A percentile compares a stretch with the other conserved stretches of the same genome.
Evolutionary conservation across 2,329 filamentous ascomycete genomes (phyloP).

Genomic region (Cladophialophora carrionii): DNA sequence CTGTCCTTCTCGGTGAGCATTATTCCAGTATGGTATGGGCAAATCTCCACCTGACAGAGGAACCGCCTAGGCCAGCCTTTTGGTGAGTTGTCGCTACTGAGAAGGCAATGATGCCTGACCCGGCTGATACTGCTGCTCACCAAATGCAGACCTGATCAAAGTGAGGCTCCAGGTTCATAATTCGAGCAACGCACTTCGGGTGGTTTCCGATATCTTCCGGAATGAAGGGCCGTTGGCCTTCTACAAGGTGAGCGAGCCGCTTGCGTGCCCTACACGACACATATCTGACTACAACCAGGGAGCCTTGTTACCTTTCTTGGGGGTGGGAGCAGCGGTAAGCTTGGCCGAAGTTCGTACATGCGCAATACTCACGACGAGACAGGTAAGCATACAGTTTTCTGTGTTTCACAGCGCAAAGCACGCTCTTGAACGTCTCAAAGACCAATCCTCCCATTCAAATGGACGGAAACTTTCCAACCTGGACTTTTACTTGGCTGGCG

Average conservation of each 20-base stretch:
- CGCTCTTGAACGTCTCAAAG: slow-evolving; percentile 2
- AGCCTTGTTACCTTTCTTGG: slow-evolving; percentile 8
- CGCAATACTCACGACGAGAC: neutral
- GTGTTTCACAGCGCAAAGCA: slow-evolving; percentile 23
- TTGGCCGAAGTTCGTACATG: neutral
- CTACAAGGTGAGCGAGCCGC: neutral
- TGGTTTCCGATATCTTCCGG: slow-evolving; percentile 1
- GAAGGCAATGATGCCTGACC: neutral
- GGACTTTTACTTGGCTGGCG: slow-evolving; percentile 21
- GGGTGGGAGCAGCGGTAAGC: slow-evolving; percentile 8
- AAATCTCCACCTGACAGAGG: neutral
- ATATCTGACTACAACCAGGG: neutral
- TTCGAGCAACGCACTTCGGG: slow-evolving; percentile 19
- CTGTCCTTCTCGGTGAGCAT: slow-evolving; percentile 21
- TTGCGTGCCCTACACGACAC: neutral
- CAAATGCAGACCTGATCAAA: slow-evolving; percentile 20
- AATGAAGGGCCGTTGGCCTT: slow-evolving; percentile 12
- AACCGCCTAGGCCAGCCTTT: slow-evolving; percentile 4
- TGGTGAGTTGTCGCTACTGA: neutral
- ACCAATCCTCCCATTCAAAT: neutral
- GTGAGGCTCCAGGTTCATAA: slow-evolving; percentile 24
- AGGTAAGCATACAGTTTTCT: slow-evolving; percentile 27
- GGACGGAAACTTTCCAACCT: neutral
- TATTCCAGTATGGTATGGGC: no score
- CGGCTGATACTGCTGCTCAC: neutral